Base-by-base conservation (phyloP, 768 basidiomycete genomes). In the Mycena haematopus region DNA sequence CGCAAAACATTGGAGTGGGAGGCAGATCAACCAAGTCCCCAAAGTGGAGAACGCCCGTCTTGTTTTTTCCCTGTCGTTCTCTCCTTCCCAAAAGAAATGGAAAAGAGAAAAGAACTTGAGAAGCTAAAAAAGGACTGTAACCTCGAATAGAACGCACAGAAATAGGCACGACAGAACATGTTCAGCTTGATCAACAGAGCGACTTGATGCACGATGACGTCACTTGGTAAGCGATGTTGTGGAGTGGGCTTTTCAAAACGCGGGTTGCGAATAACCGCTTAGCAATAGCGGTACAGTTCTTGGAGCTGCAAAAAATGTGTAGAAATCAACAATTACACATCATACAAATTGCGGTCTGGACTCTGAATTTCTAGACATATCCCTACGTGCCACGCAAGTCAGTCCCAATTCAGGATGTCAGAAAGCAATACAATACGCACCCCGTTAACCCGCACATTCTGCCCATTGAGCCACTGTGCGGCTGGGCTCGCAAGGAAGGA, bases 1-100 rank as follows among this genome's bases (percentile, higher is more conserved):
- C 11, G 42, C 54, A 22, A 1, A 54, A 56, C n/a, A 44, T 31
- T 56, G 45, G 55, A 45, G 55, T 56, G 55, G 55, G 55, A 56
- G 22, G 14, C n/a, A n/a, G 45, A 56, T 56, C 55, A 56, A 11
- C 44, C 21, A 35, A 19, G 5, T n/a, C n/a, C 21, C 10, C 22
- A 9, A 22, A 56, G 45, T 46, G 55, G 55, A 46, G 55, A n/a
- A 47, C 35, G 22, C 52, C 45, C 6, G 19, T 13, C 11, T 24
- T 46, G n/a, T 15, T 46, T 25, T 46, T 25, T 25, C 13, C 11
- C 25, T 25, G 22, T n/a, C n/a, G 45, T 46, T 46, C 6, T 10
- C 6, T 6, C 45, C 42, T 2, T 6, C 15, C 10, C 24, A 51
- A 4, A 11, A 7, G 19, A 9, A 8, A 33, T 1, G 3, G n/a